Evolutionary conservation across 2,329 filamentous ascomycete species (phyloP).

Genomic region (Huntiella decipiens): DNA sequence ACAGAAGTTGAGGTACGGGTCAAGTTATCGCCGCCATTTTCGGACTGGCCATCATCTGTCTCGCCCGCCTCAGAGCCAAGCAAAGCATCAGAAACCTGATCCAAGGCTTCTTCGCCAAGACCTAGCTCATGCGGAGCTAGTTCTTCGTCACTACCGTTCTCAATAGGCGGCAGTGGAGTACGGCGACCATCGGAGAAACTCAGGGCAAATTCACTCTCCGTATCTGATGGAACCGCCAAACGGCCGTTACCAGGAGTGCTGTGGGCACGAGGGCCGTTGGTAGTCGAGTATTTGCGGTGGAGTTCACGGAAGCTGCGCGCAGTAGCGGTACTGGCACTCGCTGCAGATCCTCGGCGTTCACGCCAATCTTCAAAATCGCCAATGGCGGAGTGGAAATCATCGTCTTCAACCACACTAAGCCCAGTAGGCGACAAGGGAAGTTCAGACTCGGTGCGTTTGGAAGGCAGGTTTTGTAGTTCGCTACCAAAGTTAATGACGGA

Average conservation of each 20-base stretch:
- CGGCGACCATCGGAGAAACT: constrained; percentile 40
- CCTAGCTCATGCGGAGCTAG: constrained; percentile 13
- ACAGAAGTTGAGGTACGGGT: constrained; percentile 17
- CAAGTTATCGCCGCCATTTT: constrained; percentile 14
- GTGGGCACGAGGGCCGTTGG: constrained; percentile 26
- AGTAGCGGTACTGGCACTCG: constrained; percentile 48
- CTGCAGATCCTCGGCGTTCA: constrained; percentile 40
- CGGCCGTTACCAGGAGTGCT: constrained; percentile 20
- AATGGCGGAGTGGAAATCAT: constrained; percentile 35
- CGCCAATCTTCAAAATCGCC: constrained; percentile 24
- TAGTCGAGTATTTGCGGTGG: constrained; percentile 38
- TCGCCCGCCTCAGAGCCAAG: background rate
- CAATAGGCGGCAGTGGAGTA: constrained; percentile 35
- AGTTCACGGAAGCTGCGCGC: constrained; percentile 45
- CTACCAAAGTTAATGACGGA: constrained; percentile 90
- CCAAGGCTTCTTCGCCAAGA: constrained; percentile 16
- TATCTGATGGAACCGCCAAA: constrained; percentile 32
- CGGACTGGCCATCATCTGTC: constrained; percentile 1
- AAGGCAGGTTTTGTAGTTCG: constrained; percentile 64
- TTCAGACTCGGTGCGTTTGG: constrained; percentile 33
- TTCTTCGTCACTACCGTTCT: constrained; percentile 17
- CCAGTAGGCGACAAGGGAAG: constrained; percentile 18
- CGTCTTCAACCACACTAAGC: constrained; percentile 20
- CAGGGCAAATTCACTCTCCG: constrained; percentile 39
- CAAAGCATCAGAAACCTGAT: constrained; percentile 17